These are phyloP conservation scores for Aegilops sharonensis DNA, from an alignment of 176 grass and related monocot species.

Conservation along the genomic window DNA sequence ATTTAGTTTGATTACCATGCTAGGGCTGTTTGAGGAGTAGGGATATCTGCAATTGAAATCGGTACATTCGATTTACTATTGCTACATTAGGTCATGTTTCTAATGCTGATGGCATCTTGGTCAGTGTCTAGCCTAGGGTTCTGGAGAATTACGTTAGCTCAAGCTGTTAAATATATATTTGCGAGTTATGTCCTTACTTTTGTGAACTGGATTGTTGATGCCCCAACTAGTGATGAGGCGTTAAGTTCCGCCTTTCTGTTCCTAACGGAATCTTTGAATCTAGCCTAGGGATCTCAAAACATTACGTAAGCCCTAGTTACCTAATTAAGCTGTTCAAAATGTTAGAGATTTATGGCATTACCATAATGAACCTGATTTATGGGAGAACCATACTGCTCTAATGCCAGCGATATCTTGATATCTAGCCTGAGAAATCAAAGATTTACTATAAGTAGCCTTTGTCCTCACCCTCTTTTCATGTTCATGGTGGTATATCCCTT, in stretches of 20 bases:
- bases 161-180: slow-evolving; percentile 4
- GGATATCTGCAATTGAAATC: neutral
- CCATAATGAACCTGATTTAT: neutral
- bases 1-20: neutral
- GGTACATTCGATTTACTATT: neutral
- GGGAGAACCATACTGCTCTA: neutral
- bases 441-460: neutral
- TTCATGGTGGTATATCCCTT: neutral
- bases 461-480: neutral
- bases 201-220: neutral
- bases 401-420: neutral
- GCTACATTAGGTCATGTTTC: neutral
- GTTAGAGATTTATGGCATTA: neutral
- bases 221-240: neutral
- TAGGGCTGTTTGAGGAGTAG: neutral
- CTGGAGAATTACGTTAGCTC: neutral
- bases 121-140: neutral
- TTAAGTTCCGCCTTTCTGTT: neutral
- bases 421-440: neutral
- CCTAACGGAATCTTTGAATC: neutral
- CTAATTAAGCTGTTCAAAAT: neutral
- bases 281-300: neutral
- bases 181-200: neutral
- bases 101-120: neutral
- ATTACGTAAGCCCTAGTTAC: neutral